Percentiles rank a stretch among this genome's conserved stretches.
Conservation (phyloP, 2,329 filamentous ascomycete genomes). For the Fusarium papillatum region DNA sequence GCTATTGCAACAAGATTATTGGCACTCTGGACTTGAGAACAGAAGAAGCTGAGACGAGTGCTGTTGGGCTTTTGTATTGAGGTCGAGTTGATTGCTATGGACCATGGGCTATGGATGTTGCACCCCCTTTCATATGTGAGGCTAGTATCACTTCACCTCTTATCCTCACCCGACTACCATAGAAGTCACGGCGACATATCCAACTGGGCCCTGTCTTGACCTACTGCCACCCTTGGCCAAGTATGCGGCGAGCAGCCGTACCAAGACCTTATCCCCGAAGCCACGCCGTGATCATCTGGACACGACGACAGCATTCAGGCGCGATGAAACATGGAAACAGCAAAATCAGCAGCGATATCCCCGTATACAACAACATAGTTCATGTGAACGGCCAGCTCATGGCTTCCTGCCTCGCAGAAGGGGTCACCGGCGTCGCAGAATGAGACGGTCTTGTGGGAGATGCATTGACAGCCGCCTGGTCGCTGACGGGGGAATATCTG, state of each 20-base stretch:
- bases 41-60: neutral
- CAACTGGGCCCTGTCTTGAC: neutral
- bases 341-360: constrained; percentile 23
- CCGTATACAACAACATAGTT: constrained; percentile 34
- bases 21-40: neutral
- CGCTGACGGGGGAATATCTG: constrained; percentile 36
- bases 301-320: neutral
- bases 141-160: neutral
- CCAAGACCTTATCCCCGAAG: neutral
- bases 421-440: constrained; percentile 37
- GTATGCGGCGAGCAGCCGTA: too few species aligned
- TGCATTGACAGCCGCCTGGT: constrained; percentile 24
- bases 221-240: neutral
- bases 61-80: neutral
- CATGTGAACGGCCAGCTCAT: constrained; percentile 34
- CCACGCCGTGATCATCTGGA: neutral
- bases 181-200: neutral
- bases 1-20: neutral
- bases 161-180: neutral
- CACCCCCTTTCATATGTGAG: neutral
- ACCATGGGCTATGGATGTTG: neutral
- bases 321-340: constrained; percentile 18
- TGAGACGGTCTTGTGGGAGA: constrained; percentile 26
- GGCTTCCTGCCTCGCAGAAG: constrained; percentile 37
- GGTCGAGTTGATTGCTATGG: neutral